Conservation (phyloP, 2,329 filamentous ascomycete species). For the Keithomyces neogunnii region DNA sequence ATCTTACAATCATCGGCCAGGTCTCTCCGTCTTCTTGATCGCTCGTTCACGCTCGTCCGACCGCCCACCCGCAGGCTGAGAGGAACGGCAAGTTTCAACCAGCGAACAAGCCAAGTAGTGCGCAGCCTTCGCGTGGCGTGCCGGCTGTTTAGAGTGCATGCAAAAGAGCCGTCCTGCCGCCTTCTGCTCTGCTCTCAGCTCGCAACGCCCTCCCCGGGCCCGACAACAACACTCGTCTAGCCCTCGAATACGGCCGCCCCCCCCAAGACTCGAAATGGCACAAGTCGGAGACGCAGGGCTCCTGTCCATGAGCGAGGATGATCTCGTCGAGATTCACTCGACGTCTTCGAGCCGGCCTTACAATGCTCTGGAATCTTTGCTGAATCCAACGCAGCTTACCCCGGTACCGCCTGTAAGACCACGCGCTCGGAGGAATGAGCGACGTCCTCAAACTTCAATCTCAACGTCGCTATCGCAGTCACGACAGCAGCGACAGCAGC, state of each 20-base stretch:
- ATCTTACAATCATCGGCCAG: neutral
- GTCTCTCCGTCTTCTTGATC: no score
- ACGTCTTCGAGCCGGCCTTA: conserved; percentile 3
- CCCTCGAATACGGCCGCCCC: no score
- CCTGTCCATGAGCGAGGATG: conserved; percentile 18
- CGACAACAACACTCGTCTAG: no score
- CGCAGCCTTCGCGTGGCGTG: neutral
- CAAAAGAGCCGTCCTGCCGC: neutral
- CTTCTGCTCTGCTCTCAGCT: no score
- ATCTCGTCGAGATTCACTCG: conserved; percentile 25
- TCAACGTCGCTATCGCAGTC: neutral
- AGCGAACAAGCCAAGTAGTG: neutral
- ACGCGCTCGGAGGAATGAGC: neutral
- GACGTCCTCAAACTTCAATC: neutral
- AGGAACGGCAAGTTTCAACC: neutral
- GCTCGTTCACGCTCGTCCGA: no score
- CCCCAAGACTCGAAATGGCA: conserved; percentile 9
- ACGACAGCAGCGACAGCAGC: neutral
- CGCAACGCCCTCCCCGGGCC: no score
- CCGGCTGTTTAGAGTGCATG: neutral
- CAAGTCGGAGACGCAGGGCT: conserved; percentile 8
- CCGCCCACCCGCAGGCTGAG: no score
- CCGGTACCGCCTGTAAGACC: neutral
- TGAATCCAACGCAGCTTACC: conserved; percentile 4
- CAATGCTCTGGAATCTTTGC: conserved; percentile 7